Conservation (phyloP, 169 alveolate species). For the Eimeria tenella region DNA sequence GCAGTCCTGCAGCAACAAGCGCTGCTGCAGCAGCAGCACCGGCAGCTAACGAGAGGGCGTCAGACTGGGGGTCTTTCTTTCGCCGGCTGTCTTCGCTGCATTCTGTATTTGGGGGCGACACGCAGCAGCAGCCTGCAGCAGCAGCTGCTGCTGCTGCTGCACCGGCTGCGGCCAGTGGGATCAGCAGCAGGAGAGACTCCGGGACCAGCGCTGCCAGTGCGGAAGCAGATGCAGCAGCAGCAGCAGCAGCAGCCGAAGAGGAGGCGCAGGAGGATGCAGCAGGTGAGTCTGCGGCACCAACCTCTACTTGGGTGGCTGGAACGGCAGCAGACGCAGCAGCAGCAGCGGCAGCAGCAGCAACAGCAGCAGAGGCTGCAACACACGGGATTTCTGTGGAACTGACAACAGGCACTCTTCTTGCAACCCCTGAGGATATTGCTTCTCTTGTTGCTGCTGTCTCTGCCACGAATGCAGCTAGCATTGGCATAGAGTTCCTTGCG, state of each 20-base stretch:
- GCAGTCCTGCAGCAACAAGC: not conserved
- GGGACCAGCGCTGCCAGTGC: not conserved
- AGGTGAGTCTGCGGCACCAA: not conserved
- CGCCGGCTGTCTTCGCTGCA: constrained; percentile 10
- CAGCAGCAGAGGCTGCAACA: not conserved
- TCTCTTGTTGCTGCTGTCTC: constrained; percentile 33
- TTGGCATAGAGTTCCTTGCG: constrained; percentile 22
- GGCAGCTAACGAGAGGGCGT: not conserved
- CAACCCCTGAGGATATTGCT: not conserved
- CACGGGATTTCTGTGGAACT: constrained; percentile 1
- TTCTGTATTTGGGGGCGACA: not conserved
- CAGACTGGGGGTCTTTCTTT: not conserved
- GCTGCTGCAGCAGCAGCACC: constrained; percentile 19
- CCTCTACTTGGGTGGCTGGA: not conserved
- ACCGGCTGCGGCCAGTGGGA: not conserved
- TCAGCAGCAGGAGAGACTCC: constrained; percentile 15
- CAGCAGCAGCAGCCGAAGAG: not conserved
- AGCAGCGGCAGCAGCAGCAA: not conserved
- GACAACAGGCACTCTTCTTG: not conserved
- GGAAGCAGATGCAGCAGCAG: not conserved
- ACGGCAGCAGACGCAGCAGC: not conserved
- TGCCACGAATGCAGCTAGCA: constrained; percentile 12
- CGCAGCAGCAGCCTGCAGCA: constrained; percentile 36
- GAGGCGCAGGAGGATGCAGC: constrained; percentile 14
- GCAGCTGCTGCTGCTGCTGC: constrained; percentile 2